Evolutionary conservation across 306 rosid genomes (phyloP), one percentile per base, ranked within the genome.

Genomic region (Cicer cuneatum): DNA sequence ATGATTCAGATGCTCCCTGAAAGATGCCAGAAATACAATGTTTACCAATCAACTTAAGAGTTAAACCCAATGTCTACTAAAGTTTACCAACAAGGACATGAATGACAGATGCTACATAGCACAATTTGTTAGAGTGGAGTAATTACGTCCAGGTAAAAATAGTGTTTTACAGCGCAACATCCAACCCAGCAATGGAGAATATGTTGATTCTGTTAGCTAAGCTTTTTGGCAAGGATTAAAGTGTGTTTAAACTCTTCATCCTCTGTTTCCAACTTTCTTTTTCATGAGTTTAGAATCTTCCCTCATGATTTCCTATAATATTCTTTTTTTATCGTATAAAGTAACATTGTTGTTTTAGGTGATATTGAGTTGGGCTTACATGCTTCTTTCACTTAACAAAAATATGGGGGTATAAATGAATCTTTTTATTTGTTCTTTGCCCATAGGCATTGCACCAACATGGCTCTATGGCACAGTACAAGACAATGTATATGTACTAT

Each of bases 1-100:
- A 45, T 7, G 96, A 85, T 29, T 90, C 88, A 10, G 98, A 89
- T 65, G 98, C 98, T 69, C 98, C 98, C 98, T 93, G 93, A 72
- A 69, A 80, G 41, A 51, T 65, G 77, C 73, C 74, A 66, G 18
- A 73, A 76, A 78, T 8, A 71, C 40, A 43, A 53, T 60, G 9
- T 58, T 43, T 9, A 83, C 43, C 58, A 80, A 72, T 63, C 41
- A 54, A 43, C 37, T 48, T 13, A 64, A 19, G 69, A 63, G 47
- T 9, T 41, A 29, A 29, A 75, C n/a, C 21, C 43, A 48, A 8
- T 42, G 18, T 49, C 39, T 19, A 33, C 51, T 35, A 58, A 54
- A 72, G 38, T 7, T 10, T 19, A 37, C 11, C 45, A 46, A 40
- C 52, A 73, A 37, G 58, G 70, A 68, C 69, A 12, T 8, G 15